phyloP scores from a whole-genome alignment of 164 flowering plant species.

The Tetrastigma voinierianum region DNA sequence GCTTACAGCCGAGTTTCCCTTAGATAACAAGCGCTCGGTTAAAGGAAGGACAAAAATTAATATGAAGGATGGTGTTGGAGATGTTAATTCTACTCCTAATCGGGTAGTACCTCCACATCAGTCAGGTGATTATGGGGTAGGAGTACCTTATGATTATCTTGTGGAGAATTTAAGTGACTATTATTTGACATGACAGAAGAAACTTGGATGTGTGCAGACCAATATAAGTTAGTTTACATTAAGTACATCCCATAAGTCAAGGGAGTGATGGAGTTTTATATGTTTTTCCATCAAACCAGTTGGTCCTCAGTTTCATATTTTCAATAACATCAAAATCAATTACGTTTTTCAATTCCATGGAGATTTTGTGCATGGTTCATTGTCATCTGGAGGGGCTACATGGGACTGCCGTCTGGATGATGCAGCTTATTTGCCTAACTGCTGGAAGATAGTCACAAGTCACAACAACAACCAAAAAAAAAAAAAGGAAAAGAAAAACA shows the following conservation, averaged over 20 bases:
- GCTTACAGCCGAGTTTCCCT: conserved; percentile 75
- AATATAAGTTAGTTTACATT: neutral
- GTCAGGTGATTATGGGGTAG: conserved; percentile 38
- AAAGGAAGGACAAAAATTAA: conserved; percentile 51
- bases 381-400: conserved; percentile 14
- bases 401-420: conserved; percentile 18
- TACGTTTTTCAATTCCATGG: conserved; percentile 17
- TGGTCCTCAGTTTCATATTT: conserved; percentile 14
- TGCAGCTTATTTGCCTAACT: conserved; percentile 22
- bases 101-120: conserved; percentile 37
- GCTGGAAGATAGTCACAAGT: conserved; percentile 7
- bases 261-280: conserved; percentile 8
- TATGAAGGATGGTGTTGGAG: conserved; percentile 32
- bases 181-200: conserved; percentile 35
- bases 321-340: conserved; percentile 19
- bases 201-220: conserved; percentile 1
- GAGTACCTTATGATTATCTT: conserved; percentile 45
- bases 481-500: too few relatives aligned
- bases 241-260: conserved; percentile 8
- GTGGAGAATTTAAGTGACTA: conserved; percentile 49
- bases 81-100: conserved; percentile 31
- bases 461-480: too few relatives aligned
- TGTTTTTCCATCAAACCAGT: neutral
- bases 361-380: conserved; percentile 26
- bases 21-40: conserved; percentile 57